These are phyloP conservation scores for Albugo laibachii DNA, from an alignment of 352 stramenopile genomes.

Conservation along the genomic window DNA sequence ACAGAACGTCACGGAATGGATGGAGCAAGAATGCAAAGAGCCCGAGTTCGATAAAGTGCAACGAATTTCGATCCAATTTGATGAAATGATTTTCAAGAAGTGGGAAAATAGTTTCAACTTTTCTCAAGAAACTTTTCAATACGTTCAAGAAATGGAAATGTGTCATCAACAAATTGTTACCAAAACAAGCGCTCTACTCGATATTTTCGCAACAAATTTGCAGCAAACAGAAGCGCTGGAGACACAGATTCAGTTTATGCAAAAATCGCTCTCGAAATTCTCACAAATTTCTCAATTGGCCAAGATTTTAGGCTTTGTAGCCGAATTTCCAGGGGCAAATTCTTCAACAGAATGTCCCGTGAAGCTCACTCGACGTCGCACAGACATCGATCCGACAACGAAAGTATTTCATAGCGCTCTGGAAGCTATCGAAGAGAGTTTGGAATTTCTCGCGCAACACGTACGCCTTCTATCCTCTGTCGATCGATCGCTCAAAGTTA, in stretches of 20 bases:
- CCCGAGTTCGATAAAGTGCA: no score
- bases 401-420: constrained; percentile 32
- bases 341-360: constrained; percentile 17
- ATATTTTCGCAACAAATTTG: constrained; percentile 47
- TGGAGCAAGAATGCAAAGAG: no score
- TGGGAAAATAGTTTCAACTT: no score
- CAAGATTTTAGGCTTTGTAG: constrained; percentile 31
- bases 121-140: constrained; percentile 30
- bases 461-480: constrained; percentile 14
- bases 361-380: constrained; percentile 60
- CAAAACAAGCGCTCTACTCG: constrained; percentile 58
- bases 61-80: no score
- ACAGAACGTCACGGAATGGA: no score
- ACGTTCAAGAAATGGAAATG: constrained; percentile 66
- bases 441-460: constrained; percentile 43
- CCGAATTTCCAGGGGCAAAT: background rate
- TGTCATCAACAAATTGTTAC: constrained; percentile 51
- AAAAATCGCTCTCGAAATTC: constrained; percentile 50
- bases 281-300: constrained; percentile 33
- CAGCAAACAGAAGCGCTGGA: constrained; percentile 42
- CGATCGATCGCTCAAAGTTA: constrained; percentile 3
- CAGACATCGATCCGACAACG: constrained; percentile 48
- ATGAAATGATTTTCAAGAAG: no score
- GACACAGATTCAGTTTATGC: constrained; percentile 35
- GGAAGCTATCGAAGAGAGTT: constrained; percentile 40